Evolutionary conservation across 163 green algal species (phyloP).

Genomic region (Chlorella variabilis): DNA sequence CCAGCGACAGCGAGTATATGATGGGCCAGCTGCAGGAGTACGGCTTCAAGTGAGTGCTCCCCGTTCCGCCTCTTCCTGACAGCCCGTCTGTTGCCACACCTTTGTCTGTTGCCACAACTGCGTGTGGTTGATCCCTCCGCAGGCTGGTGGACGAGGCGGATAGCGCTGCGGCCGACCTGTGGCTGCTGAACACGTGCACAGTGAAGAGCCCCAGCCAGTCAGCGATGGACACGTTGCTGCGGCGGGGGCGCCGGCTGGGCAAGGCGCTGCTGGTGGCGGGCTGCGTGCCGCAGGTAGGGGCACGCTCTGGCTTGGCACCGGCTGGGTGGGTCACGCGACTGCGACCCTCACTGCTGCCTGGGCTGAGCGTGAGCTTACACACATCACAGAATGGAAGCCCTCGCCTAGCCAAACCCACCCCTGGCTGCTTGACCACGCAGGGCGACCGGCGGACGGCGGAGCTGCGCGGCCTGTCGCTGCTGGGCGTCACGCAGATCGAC

Average conservation of each 20-base stretch:
- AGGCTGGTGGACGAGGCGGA: slow-evolving; percentile 61
- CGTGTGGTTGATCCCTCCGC: too few species aligned
- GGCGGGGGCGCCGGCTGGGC: slow-evolving; percentile 46
- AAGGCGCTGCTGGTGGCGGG: slow-evolving; percentile 87
- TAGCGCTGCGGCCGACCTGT: slow-evolving; percentile 69
- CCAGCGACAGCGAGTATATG: slow-evolving; percentile 90
- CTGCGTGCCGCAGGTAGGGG: slow-evolving; percentile 84
- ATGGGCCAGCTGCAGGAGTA: slow-evolving; percentile 81
- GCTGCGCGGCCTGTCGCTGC: slow-evolving; percentile 71
- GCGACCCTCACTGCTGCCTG: too few species aligned
- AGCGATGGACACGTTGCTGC: slow-evolving; percentile 76
- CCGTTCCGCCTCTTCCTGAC: too few species aligned
- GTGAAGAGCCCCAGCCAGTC: slow-evolving; percentile 87
- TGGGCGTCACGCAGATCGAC: slow-evolving; percentile 85
- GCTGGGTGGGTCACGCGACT: too few species aligned
- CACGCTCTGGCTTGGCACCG: too few species aligned
- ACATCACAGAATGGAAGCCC: too few species aligned
- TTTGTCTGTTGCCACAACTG: too few species aligned
- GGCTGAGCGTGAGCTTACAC: too few species aligned
- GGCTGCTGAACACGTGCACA: slow-evolving; percentile 93
- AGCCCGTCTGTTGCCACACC: neutral
- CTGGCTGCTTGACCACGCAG: slow-evolving; percentile 45
- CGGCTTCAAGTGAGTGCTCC: slow-evolving; percentile 72
- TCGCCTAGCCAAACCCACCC: too few species aligned
- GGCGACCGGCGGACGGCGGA: slow-evolving; percentile 51